A percentile compares a stretch with the other conserved stretches of the same genome.
These are phyloP conservation scores for Thalassiosira profunda DNA, from an alignment of 108 stramenopile genomes.

Conservation along the genomic window DNA sequence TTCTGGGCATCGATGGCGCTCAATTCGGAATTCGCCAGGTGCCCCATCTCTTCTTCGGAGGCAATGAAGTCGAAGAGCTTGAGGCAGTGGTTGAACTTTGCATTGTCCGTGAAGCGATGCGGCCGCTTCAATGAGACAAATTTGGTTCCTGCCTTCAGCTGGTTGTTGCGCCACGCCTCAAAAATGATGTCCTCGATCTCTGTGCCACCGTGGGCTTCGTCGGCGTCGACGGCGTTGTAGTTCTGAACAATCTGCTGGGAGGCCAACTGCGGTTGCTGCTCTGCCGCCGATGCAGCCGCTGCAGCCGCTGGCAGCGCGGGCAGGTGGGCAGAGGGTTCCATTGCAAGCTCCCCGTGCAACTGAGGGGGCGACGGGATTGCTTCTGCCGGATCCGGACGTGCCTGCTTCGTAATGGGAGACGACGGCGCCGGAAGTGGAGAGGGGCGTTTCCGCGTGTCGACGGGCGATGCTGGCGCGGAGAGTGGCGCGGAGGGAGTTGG, in stretches of 20 bases:
- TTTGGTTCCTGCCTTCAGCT: background rate
- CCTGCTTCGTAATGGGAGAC: background rate
- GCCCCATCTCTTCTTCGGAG: background rate
- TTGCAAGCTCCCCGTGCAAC: background rate
- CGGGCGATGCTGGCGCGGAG: background rate
- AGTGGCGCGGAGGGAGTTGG: background rate
- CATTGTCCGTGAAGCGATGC: background rate
- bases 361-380: background rate
- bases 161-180: background rate
- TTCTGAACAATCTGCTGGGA: background rate
- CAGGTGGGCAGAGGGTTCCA: background rate
- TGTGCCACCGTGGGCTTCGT: background rate
- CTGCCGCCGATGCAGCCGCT: too few species aligned
- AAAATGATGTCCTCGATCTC: background rate
- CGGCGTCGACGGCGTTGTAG: conserved; percentile 2
- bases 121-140: conserved; percentile 3
- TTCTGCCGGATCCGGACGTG: background rate
- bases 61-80: background rate
- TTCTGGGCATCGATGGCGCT: background rate
- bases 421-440: background rate
- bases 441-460: background rate
- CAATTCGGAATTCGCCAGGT: background rate
- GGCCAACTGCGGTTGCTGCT: too few species aligned
- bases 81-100: background rate
- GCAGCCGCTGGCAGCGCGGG: background rate